These are phyloP conservation scores for Ambrosia artemisiifolia DNA, from an alignment of 129 eudicot species.

Conservation along the genomic window DNA sequence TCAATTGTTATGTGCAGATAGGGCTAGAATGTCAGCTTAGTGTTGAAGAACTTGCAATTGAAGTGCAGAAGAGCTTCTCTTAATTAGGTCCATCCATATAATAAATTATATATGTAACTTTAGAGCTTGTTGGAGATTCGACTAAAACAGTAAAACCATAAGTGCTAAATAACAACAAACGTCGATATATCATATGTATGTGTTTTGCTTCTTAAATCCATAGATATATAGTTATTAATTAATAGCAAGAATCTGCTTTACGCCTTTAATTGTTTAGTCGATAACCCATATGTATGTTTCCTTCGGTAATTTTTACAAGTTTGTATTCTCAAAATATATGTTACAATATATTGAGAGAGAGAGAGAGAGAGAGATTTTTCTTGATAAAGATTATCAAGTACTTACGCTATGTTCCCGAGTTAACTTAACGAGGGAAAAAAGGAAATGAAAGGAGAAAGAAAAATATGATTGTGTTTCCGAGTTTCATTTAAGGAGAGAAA, in stretches of 20 bases:
- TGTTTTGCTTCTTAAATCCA: background rate
- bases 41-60: slow-evolving; percentile 77
- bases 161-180: background rate
- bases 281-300: no score
- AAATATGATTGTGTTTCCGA: no score
- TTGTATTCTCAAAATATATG: no score
- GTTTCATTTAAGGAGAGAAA: no score
- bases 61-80: slow-evolving; percentile 73
- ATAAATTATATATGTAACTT: background rate
- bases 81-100: background rate
- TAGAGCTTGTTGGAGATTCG: background rate
- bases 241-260: background rate
- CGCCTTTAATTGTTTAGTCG: background rate
- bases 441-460: no score
- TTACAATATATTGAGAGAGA: no score
- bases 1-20: slow-evolving; percentile 46
- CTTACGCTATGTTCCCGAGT: no score
- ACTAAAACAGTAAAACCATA: background rate
- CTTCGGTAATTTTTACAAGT: no score
- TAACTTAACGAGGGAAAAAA: no score
- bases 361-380: no score
- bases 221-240: background rate
- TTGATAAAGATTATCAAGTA: no score
- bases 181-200: background rate
- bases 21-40: slow-evolving; percentile 87